Conservation (phyloP, 371 early-diverging fungal genomes). For the Apophysomyces ossiformis region DNA sequence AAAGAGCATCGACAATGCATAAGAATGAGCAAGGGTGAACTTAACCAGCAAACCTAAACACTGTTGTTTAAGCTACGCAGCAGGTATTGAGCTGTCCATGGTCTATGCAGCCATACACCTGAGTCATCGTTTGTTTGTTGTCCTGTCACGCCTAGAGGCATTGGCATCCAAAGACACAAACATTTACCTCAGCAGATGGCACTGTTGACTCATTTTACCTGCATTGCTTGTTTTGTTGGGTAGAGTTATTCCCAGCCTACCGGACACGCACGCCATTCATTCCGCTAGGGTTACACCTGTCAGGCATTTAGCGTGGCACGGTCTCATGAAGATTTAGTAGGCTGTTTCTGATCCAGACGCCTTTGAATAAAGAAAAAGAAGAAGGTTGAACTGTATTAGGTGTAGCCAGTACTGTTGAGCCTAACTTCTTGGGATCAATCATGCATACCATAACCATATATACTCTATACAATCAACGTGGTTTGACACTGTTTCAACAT, state of each 20-base stretch:
- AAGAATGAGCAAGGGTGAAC: neutral
- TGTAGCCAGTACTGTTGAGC: neutral
- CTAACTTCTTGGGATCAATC: neutral
- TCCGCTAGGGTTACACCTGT: conserved; percentile 1
- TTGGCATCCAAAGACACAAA: neutral
- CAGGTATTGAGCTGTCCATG: neutral
- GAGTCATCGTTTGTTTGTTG: neutral
- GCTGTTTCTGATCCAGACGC: neutral
- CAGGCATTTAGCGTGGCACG: neutral
- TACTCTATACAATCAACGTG: neutral
- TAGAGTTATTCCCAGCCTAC: neutral
- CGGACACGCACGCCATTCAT: neutral
- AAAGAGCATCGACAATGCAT: conserved; percentile 9
- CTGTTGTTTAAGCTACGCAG: neutral
- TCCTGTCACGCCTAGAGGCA: neutral
- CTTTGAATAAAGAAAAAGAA: neutral
- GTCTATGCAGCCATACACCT: neutral
- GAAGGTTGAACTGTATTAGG: neutral
- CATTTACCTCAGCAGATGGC: conserved; percentile 6
- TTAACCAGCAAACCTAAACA: neutral
- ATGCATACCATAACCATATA: neutral
- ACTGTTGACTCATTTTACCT: conserved; percentile 8
- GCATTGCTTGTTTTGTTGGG: neutral
- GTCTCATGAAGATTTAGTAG: too few relatives aligned
- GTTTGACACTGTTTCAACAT: neutral